Evolutionary conservation across 768 basidiomycete genomes (phyloP).

Genomic region (Tulasnella sp.): DNA sequence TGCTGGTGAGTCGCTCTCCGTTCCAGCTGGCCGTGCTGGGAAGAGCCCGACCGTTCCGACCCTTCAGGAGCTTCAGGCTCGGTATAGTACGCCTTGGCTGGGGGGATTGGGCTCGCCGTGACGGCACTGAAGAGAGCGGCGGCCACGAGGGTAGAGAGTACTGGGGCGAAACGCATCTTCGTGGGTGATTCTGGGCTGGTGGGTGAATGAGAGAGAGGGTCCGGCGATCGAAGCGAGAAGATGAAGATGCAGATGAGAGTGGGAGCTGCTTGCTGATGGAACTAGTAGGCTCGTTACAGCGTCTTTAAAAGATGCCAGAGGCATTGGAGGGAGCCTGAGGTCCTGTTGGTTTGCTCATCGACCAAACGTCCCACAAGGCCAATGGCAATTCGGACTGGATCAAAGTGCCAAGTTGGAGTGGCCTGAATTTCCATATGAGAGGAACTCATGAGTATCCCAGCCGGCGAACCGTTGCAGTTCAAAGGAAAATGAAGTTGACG

Average conservation of each 20-base stretch:
- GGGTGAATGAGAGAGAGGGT: not conserved
- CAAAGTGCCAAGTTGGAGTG: not conserved
- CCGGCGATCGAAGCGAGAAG: not conserved
- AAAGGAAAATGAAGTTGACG: too few relatives aligned
- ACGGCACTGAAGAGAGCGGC: not conserved
- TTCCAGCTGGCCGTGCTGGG: not conserved
- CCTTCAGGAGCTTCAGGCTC: not conserved
- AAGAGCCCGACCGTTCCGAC: not conserved
- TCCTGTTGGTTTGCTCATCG: not conserved
- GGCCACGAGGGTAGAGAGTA: not conserved
- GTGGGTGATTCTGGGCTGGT: not conserved
- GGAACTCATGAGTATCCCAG: too few relatives aligned
- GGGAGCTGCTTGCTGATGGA: not conserved
- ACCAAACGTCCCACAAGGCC: not conserved
- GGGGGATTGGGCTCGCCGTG: not conserved
- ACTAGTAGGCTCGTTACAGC: not conserved
- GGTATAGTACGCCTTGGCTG: not conserved
- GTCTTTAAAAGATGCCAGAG: not conserved
- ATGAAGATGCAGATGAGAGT: not conserved
- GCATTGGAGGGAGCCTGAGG: not conserved
- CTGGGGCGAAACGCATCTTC: not conserved
- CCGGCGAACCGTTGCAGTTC: too few relatives aligned
- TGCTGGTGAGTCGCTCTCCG: conserved; percentile 10
- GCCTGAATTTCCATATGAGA: too few relatives aligned
- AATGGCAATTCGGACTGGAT: not conserved